Evolutionary conservation across 768 basidiomycete genomes (phyloP).

Genomic region (Termitomyces sp.): DNA sequence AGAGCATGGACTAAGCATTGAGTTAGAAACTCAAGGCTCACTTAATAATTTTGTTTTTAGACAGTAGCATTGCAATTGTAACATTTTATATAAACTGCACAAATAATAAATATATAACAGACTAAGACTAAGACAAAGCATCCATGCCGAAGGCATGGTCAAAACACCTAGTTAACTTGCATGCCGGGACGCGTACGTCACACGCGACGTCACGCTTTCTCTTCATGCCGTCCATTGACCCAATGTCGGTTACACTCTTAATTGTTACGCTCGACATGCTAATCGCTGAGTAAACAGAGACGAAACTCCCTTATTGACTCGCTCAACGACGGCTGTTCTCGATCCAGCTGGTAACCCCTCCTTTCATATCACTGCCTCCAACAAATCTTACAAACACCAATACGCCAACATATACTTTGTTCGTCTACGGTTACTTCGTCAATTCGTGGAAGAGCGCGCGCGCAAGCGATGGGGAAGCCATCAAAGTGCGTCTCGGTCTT

Average conservation of each 20-base stretch:
- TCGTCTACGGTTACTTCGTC: conserved; percentile 35
- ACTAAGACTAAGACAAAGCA: no score
- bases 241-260: conserved; percentile 6
- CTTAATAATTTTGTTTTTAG: no score
- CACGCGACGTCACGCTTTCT: conserved; percentile 4
- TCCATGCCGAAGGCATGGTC: no score
- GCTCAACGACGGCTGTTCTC: conserved; percentile 34
- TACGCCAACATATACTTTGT: conserved; percentile 55
- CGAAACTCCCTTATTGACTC: conserved; percentile 18
- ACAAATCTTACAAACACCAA: conserved; percentile 49
- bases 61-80: no score
- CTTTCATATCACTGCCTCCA: conserved; percentile 34
- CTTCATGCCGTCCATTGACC: conserved; percentile 10
- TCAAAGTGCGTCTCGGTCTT: conserved; percentile 26
- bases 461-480: conserved; percentile 33
- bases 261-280: neutral
- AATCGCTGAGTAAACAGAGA: conserved; percentile 13
- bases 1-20: no score
- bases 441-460: conserved; percentile 35
- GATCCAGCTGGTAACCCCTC: conserved; percentile 34
- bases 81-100: no score
- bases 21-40: no score
- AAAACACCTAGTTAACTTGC: no score
- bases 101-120: no score
- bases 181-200: neutral